Percentiles rank a stretch among this genome's conserved stretches.
phyloP scores from a whole-genome alignment of 106 monocot genomes.

The Cymbidium sinense region DNA sequence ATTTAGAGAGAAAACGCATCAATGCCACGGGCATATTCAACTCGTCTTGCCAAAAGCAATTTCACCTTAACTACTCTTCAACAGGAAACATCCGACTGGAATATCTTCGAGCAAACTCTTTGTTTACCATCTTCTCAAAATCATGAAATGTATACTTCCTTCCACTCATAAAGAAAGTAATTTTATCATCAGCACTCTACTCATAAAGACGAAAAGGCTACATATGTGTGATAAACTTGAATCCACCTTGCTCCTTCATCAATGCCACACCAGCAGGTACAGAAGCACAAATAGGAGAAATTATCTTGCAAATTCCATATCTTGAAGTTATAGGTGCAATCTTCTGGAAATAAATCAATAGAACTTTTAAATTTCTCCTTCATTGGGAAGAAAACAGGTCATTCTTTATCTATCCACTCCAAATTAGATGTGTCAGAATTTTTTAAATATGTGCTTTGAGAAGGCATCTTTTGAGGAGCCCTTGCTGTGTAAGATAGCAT shows the following conservation, averaged over 20 bases:
- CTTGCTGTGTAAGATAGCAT: slow-evolving; percentile 1
- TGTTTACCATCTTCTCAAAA: too few species aligned
- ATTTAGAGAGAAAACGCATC: slow-evolving; percentile 84
- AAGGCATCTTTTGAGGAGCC: slow-evolving; percentile 26
- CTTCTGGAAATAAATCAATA: too few species aligned
- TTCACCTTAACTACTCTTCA: slow-evolving; percentile 97
- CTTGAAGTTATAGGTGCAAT: too few species aligned
- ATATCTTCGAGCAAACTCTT: too few species aligned
- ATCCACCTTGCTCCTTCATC: slow-evolving; percentile 85
- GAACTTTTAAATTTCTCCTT: slow-evolving; percentile 91
- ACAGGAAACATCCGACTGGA: slow-evolving; percentile 68
- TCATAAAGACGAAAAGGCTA: too few species aligned
- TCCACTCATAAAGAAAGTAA: too few species aligned
- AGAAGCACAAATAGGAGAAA: slow-evolving; percentile 70
- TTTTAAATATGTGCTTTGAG: slow-evolving; percentile 39
- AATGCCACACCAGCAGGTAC: slow-evolving; percentile 90
- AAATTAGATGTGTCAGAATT: slow-evolving; percentile 63
- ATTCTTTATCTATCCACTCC: slow-evolving; percentile 85
- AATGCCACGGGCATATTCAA: slow-evolving; percentile 91
- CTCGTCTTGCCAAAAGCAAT: slow-evolving; percentile 78
- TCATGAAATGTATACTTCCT: too few species aligned
- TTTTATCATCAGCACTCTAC: too few species aligned
- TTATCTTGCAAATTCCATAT: slow-evolving; percentile 90
- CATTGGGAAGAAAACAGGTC: slow-evolving; percentile 71
- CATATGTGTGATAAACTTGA: too few species aligned